A percentile compares a stretch with the other conserved stretches of the same genome.
Conservation (phyloP, 306 rosid genomes). For the Rosa lucieae region DNA sequence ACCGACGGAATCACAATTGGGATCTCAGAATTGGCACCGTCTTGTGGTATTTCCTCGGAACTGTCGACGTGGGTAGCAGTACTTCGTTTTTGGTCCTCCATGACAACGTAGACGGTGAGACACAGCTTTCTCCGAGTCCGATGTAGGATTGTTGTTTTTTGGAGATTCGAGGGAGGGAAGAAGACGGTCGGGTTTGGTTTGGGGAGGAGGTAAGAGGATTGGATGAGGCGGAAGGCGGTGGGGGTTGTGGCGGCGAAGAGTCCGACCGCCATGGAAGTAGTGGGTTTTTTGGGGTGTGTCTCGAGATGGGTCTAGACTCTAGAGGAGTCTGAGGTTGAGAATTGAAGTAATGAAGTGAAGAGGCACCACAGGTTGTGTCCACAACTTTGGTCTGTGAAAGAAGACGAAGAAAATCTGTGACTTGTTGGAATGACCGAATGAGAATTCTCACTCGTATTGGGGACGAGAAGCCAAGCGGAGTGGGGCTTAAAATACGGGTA, state of each 20-base stretch:
- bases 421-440: not conserved
- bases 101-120: slow-evolving; percentile 61
- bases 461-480: not conserved
- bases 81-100: slow-evolving; percentile 56
- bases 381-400: not conserved
- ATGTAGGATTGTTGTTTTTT: not conserved
- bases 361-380: slow-evolving; percentile 27
- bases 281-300: not conserved
- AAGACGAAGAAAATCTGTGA: not conserved
- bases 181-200: slow-evolving; percentile 38
- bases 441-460: not conserved
- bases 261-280: slow-evolving; percentile 69
- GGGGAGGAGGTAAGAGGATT: slow-evolving; percentile 26
- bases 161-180: slow-evolving; percentile 34
- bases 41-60: slow-evolving; percentile 18
- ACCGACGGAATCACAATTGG: slow-evolving; percentile 27
- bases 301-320: not conserved
- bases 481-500: not conserved
- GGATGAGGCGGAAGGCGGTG: slow-evolving; percentile 49
- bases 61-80: slow-evolving; percentile 26
- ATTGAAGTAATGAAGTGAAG: not conserved
- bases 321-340: not conserved
- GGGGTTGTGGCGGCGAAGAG: slow-evolving; percentile 52
- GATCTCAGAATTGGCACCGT: slow-evolving; percentile 27
- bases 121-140: slow-evolving; percentile 37